Base-by-base conservation (phyloP, 352 stramenopile genomes). In the Globisporangium megalacanthum region DNA sequence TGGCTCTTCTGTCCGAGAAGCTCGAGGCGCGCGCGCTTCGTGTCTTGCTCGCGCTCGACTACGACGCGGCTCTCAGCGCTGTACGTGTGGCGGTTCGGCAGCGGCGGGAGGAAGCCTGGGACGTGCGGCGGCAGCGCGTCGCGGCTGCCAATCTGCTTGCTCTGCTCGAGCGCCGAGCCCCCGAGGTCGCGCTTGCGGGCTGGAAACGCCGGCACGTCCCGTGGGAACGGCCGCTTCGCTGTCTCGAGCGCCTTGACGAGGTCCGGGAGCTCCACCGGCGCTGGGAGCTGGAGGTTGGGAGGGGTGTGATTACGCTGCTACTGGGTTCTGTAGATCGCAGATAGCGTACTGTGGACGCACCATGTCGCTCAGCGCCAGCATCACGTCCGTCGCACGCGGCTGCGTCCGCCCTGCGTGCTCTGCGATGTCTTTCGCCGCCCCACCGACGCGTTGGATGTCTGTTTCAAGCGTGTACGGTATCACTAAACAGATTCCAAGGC, bases 41-140 rank as follows among this genome's bases (percentile, higher is more conserved):
- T 72, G 33, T 86, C 76, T 29, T 82, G 69, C 39, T 81, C 71
- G 58, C 73, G 61, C 19, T 83, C 73, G 20, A 86, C 76, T 11
- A 86, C 76, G 2, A 82, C 39, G 22, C 69, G 65, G 61, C 74
- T 76, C 17, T 86, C 67, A 0, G 73, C 76, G 52, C 71, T 82
- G 59, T 86, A 86, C 22, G 76, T 83, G 53, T 86, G 76, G 11
- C 74, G 72, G 52, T 79, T 79, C 4, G 76, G 76, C 52, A 86
- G 56, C 4, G 76, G 73, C 11, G 76, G 76, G 25, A 80, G 36
- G 37, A 86, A 86, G 15, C 59, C 70, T 20, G 76, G 76, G 6
- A 80, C 73, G 56, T 86, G 72, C 29, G 68, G 59, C 0, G 76
- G 76, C 13, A 83, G 58, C 1, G 67, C 61, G 39, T 83, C 76